phyloP scores from a whole-genome alignment of 257 asterid species.

The Solanum peruvianum region DNA sequence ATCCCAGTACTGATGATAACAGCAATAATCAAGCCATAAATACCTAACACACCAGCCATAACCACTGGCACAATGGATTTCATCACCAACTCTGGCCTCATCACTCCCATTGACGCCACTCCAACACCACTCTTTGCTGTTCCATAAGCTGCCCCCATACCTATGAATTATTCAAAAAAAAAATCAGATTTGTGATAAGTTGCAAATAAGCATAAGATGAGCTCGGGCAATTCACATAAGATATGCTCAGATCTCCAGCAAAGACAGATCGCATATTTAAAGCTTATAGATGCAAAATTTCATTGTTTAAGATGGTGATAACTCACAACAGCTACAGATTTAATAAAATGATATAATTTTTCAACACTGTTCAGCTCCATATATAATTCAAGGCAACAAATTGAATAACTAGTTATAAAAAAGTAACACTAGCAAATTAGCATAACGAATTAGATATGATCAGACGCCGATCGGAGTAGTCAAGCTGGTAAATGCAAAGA shows the following conservation, averaged over 20 bases:
- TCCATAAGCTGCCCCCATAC: conserved; percentile 87
- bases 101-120: conserved; percentile 86
- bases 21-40: conserved; percentile 72
- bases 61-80: conserved; percentile 80
- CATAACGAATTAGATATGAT: not conserved
- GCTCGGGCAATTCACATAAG: not conserved
- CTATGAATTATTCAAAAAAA: conserved; percentile 5
- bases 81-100: conserved; percentile 87
- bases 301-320: not conserved
- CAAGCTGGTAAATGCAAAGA: not conserved
- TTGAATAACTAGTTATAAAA: not conserved
- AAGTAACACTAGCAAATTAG: not conserved
- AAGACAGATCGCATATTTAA: not conserved
- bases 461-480: not conserved
- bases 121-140: conserved; percentile 88
- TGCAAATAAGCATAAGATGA: not conserved
- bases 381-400: not conserved
- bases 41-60: conserved; percentile 91
- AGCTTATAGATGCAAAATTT: not conserved
- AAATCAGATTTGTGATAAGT: not conserved
- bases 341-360: not conserved
- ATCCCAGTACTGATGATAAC: conserved; percentile 79
- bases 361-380: not conserved
- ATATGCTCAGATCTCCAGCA: not conserved
- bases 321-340: not conserved